Evolutionary conservation across 495 filamentous ascomycete species (phyloP).

Genomic region (Chlorociboria aeruginascens): DNA sequence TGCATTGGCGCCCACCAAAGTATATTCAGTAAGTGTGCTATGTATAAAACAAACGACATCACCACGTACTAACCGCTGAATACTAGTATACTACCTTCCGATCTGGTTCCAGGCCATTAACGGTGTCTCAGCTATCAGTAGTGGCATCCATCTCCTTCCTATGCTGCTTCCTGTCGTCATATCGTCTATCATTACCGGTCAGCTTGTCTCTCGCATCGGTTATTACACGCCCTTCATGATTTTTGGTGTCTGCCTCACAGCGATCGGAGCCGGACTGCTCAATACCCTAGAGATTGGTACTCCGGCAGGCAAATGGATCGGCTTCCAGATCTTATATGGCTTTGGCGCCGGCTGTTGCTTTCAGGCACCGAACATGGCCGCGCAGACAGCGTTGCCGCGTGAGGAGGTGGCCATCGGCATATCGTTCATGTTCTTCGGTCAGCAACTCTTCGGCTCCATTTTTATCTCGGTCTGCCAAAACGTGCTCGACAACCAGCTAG

Average conservation of each 20-base stretch:
- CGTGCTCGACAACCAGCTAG: slow-evolving; percentile 44
- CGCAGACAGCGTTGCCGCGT: slow-evolving; percentile 35
- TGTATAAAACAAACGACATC: slow-evolving; percentile 37
- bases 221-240: slow-evolving; percentile 58
- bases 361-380: slow-evolving; percentile 46
- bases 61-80: slow-evolving; percentile 44
- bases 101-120: slow-evolving; percentile 75
- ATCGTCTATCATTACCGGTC: slow-evolving; percentile 24
- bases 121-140: slow-evolving; percentile 41
- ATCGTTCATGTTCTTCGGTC: slow-evolving; percentile 46
- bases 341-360: slow-evolving; percentile 56
- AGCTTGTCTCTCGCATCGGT: slow-evolving; percentile 45
- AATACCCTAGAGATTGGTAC: slow-evolving; percentile 43
- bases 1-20: slow-evolving; percentile 33
- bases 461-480: slow-evolving; percentile 51
- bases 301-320: slow-evolving; percentile 45
- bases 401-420: slow-evolving; percentile 47
- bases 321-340: slow-evolving; percentile 55
- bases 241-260: slow-evolving; percentile 34
- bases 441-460: slow-evolving; percentile 48
- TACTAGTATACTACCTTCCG: slow-evolving; percentile 60
- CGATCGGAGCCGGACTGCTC: slow-evolving; percentile 49
- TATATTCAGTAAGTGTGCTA: slow-evolving; percentile 34
- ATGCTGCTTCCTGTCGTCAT: slow-evolving; percentile 43
- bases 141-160: slow-evolving; percentile 59